Percentiles rank a stretch among this genome's conserved stretches.
phyloP scores from a whole-genome alignment of 2,329 filamentous ascomycete genomes.

The Exophiala alcalophila region DNA sequence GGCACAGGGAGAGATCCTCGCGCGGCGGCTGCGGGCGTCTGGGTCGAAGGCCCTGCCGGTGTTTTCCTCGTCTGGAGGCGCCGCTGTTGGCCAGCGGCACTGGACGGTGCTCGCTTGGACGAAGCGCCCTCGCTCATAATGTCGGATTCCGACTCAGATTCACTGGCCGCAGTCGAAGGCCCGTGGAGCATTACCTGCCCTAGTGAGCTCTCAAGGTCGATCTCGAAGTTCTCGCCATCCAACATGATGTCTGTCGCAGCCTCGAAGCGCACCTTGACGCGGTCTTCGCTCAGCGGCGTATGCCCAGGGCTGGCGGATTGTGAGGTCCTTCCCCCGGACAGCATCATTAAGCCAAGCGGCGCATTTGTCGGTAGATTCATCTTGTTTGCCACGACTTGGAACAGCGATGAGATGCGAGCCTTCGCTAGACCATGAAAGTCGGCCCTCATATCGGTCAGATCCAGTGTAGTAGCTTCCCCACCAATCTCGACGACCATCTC shows the following conservation, averaged over 20 bases:
- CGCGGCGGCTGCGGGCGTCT: background rate
- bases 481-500: slow-evolving; percentile 81
- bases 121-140: slow-evolving; percentile 18
- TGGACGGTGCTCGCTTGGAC: slow-evolving; percentile 7
- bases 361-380: slow-evolving; percentile 62
- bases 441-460: slow-evolving; percentile 55
- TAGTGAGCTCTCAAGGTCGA: slow-evolving; percentile 23
- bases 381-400: slow-evolving; percentile 79
- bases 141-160: slow-evolving; percentile 26
- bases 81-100: slow-evolving; percentile 8
- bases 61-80: slow-evolving; percentile 20
- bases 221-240: slow-evolving; percentile 38
- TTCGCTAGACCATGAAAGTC: slow-evolving; percentile 73
- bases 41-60: slow-evolving; percentile 6
- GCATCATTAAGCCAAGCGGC: slow-evolving; percentile 65
- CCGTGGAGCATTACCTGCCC: slow-evolving; percentile 24
- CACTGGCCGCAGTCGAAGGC: slow-evolving; percentile 12
- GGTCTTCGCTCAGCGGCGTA: slow-evolving; percentile 66
- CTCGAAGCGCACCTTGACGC: slow-evolving; percentile 63
- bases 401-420: slow-evolving; percentile 66
- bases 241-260: slow-evolving; percentile 43
- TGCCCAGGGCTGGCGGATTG: slow-evolving; percentile 66
- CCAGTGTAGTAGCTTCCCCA: slow-evolving; percentile 58
- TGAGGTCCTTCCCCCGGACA: slow-evolving; percentile 57
- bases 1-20: slow-evolving; percentile 13